Evolutionary conservation across 805 yeast species (phyloP).

Genomic region (Lipomyces oligophaga): DNA sequence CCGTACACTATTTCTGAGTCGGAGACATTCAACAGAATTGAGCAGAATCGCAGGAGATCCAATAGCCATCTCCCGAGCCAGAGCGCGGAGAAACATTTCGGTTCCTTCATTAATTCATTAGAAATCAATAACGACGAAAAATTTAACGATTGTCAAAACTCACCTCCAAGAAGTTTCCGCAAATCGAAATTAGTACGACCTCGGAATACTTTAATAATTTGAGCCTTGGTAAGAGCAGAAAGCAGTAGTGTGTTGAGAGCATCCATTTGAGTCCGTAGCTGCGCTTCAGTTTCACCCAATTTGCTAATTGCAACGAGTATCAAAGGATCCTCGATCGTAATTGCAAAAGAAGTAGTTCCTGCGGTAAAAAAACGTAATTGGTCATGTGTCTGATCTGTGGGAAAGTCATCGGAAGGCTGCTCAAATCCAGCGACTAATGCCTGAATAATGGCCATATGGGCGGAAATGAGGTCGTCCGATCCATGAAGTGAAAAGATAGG

Average conservation of each 20-base stretch:
- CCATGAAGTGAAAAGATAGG: constrained; percentile 81
- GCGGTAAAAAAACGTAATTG: constrained; percentile 43
- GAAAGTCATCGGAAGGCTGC: constrained; percentile 33
- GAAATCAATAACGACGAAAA: background rate
- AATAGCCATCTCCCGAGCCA: constrained; percentile 51
- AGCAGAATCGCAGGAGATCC: constrained; percentile 58
- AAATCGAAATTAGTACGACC: constrained; percentile 78
- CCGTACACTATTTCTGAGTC: constrained; percentile 56
- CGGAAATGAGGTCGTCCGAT: constrained; percentile 58
- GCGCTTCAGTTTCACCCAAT: constrained; percentile 38
- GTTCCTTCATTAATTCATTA: constrained; percentile 43
- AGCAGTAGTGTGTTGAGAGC: constrained; percentile 70
- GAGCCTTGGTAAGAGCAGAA: constrained; percentile 80
- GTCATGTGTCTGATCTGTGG: constrained; percentile 13
- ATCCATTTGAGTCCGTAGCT: constrained; percentile 59
- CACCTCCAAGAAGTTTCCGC: constrained; percentile 60
- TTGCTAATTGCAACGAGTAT: constrained; percentile 61
- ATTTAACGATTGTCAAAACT: background rate
- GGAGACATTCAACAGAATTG: constrained; percentile 63
- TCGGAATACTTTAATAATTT: constrained; percentile 62
- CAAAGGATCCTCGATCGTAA: constrained; percentile 63
- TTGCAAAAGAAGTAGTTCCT: constrained; percentile 51
- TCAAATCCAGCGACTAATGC: constrained; percentile 72
- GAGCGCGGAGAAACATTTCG: constrained; percentile 66
- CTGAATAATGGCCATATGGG: constrained; percentile 75